These are phyloP conservation scores for Leccinum pallidistipes DNA, from an alignment of 1,284 basidiomycete genomes.

Conservation along the genomic window DNA sequence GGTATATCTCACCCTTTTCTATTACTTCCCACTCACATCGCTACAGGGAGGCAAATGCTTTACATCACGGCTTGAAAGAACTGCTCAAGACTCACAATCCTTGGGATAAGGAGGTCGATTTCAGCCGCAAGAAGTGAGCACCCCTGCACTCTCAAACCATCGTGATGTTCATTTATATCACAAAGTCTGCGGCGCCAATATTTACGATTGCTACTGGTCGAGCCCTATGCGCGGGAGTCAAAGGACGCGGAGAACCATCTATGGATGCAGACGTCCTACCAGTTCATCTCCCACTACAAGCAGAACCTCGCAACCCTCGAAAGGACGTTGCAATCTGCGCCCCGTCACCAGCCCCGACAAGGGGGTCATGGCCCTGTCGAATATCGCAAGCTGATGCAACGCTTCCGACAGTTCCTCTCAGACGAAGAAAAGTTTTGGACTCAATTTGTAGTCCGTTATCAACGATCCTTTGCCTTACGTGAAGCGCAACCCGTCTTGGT, in stretches of 20 bases:
- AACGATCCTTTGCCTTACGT: constrained; percentile 63
- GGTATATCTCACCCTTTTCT: constrained; percentile 12
- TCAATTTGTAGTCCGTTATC: constrained; percentile 70
- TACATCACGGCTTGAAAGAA: constrained; percentile 69
- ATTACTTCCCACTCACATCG: constrained; percentile 8
- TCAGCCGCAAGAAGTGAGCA: constrained; percentile 78
- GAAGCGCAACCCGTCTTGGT: constrained; percentile 59
- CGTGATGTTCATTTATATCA: constrained; percentile 1
- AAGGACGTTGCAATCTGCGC: constrained; percentile 48
- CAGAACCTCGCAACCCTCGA: constrained; percentile 72
- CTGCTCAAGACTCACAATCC: constrained; percentile 70
- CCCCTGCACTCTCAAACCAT: not conserved
- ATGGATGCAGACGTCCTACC: constrained; percentile 92
- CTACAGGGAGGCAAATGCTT: constrained; percentile 66
- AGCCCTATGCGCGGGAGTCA: constrained; percentile 74
- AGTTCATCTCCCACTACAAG: constrained; percentile 84
- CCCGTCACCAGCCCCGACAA: constrained; percentile 45
- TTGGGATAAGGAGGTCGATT: constrained; percentile 83
- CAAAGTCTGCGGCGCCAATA: constrained; percentile 75
- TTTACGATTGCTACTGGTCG: constrained; percentile 70
- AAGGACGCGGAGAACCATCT: constrained; percentile 81
- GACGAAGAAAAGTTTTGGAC: constrained; percentile 90
- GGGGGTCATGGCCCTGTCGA: constrained; percentile 62
- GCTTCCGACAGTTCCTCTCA: constrained; percentile 83
- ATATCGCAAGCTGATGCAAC: constrained; percentile 80